Base-by-base conservation (phyloP, 352 stramenopile species). In the Pythium vanterpoolii region DNA sequence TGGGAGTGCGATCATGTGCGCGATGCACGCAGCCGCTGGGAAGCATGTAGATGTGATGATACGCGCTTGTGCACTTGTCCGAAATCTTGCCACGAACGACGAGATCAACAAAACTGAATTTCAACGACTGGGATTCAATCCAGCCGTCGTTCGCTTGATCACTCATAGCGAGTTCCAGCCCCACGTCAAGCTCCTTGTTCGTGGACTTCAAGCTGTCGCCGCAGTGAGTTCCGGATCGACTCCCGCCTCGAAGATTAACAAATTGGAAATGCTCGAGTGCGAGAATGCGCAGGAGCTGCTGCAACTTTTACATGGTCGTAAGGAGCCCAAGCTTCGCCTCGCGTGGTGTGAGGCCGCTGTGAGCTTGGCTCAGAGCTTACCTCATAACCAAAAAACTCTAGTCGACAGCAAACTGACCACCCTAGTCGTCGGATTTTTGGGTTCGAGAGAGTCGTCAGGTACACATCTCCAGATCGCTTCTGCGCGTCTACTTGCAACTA, bases 201-300 rank as follows among this genome's bases (percentile, higher is more conserved):
- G 79, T 27, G 76, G 64, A 0, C 53, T 91, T 10, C 60, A 88
- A 28, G 77, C 78, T 4, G 58, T 90, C 34, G 63, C 70, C n/a
- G 76, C 69, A 4, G 62, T 93, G 26, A 77, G 71, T 31, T 56
- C 69, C 14, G 79, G 78, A 4, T 43, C 58, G 18, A 74, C 33
- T 0, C 0, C 48, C 2, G 60, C 56, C 5, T 65, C 77, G 10
- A 82, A 73, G 50, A 43, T 62, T 1, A 79, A 68, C 48, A 93
- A 91, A 45, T 73, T 72, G 21, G 79, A 91, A 23, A 49, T 82
- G 11, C 42, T 91, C 3, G 77, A 90, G 27, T 86, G 71, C 13
- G 74, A 86, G 0, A 60, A 74, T 31, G 77, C 77, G 10, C 18
- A 48, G 21, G 54, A 71, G 16, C 56, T 93, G 8, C 39, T 85